Base-by-base conservation (phyloP, 345 rosid genomes). In the Viola odorata region DNA sequence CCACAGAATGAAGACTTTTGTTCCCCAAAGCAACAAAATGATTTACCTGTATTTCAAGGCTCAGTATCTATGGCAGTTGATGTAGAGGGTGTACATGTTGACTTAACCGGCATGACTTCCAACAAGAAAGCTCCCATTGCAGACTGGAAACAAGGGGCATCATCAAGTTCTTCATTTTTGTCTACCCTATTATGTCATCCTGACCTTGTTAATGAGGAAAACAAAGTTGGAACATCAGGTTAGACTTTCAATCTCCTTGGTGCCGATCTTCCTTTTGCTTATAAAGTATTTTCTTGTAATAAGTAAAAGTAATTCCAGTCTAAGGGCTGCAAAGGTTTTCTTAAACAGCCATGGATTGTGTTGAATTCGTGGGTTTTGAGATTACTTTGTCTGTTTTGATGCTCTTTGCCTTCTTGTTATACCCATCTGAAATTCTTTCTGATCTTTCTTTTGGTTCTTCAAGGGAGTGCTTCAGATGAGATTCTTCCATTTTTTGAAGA, bases 181-280 rank as follows among this genome's bases (percentile, higher is more conserved):
- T 55, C 62, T 62, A 56, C 67, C 55, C 69, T 45, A 60, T 42
- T 51, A 3, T 36, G 37, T 64, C 61, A 49, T 5, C 9, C 61
- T 77, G 63, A 49, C 60, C 65, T 65, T 53, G 71, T 57, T 62
- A 49, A 57, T 39, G 72, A 54, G 63, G 75, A 57, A 62, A 74
- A 71, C 51, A 69, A 42, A 55, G 67, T 64, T 54, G 81, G 61
- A 66, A 66, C 51, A 62, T 77, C 76, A 75, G 97, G 94, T 87
- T 49, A 32, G 50, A 17, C 23, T 62, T 53, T 67, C 44, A 45
- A 48, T 49, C 39, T 48, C 23, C 51, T 57, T 32, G 16, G 47
- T 54, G 4, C 13, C 13, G 45, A 10, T 15, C 11, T 5, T n/a
- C 12, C 15, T 10, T 6, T 6, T 4, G 8, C 37, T 6, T 23